Evolutionary conservation across 345 rosid species (phyloP), one percentile per base, ranked within the genome.

Genomic region (Dovyalis caffra): DNA sequence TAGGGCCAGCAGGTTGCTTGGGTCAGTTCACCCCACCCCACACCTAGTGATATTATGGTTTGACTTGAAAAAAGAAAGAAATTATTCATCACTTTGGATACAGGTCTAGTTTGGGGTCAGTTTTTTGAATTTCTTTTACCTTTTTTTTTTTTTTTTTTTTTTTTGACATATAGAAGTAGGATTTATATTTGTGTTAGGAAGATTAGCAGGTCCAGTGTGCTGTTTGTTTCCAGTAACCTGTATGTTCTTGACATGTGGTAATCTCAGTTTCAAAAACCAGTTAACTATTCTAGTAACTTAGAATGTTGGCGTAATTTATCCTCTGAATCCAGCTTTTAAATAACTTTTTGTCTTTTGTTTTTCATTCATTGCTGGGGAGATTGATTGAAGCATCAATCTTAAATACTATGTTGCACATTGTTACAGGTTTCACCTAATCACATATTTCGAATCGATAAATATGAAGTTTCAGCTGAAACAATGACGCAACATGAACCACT

Each of bases 341-440:
- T 57, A 28, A 20, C n/a, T 20, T 3, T 28, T 63, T 69, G 28
- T 72, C 70, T 38, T 75, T 18, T 61, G 62, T 68, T 67, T 8
- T 61, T 56, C 70, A 25, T 67, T 5, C 26, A 25, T 35, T 71
- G 25, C 23, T 5, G 35, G 40, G 61, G 28, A 31, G 29, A 43
- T 4, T 25, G 45, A 75, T 38, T 26, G 37, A 60, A 64, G 26
- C 51, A 31, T 68, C 66, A 31, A 64, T 64, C 63, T 74, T 69
- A 67, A 64, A 60, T 63, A 70, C 43, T 25, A 64, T 57, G 35
- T 71, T 69, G 51, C 69, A 69, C 75, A 73, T 77, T 68, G 53
- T 83, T 76, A 67, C 90, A 95, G 99, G 96, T 90, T 72, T 87
- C 87, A 58, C 99, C 99, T 53, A 75, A 71, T 82, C 95, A 92